Percentiles rank a stretch among this genome's conserved stretches.
phyloP scores from a whole-genome alignment of 768 basidiomycete species.

The Gelatoporia subvermispora region DNA sequence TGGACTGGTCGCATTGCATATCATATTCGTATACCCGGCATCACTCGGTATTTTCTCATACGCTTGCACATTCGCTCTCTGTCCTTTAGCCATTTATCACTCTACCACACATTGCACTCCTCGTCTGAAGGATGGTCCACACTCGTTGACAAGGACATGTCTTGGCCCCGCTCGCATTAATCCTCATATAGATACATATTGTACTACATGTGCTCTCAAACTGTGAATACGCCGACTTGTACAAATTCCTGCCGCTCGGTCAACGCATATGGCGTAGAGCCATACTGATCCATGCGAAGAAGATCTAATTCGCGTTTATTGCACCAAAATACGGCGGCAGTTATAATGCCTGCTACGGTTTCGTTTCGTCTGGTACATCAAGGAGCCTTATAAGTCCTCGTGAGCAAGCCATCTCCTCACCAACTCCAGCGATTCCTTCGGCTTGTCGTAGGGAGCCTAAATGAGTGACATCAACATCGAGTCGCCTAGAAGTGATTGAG shows the following conservation, averaged over 20 bases:
- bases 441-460: slow-evolving; percentile 62
- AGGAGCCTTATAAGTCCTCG: slow-evolving; percentile 12
- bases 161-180: background rate
- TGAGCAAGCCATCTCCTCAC: slow-evolving; percentile 44
- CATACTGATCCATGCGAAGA: no score
- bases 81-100: background rate
- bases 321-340: no score
- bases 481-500: no score
- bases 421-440: slow-evolving; percentile 46
- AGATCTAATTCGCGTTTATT: no score
- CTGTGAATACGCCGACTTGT: no score
- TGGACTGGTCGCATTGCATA: background rate
- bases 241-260: no score
- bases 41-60: background rate
- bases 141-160: slow-evolving; percentile 1
- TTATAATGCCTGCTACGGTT: no score
- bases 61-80: background rate
- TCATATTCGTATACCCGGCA: background rate
- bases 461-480: background rate
- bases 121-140: background rate
- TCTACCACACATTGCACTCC: background rate
- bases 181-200: background rate
- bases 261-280: no score
- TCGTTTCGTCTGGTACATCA: no score
- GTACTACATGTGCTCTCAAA: no score